These are phyloP conservation scores for Penicillium sp. DNA, from an alignment of 2,329 filamentous ascomycete species.

Conservation along the genomic window DNA sequence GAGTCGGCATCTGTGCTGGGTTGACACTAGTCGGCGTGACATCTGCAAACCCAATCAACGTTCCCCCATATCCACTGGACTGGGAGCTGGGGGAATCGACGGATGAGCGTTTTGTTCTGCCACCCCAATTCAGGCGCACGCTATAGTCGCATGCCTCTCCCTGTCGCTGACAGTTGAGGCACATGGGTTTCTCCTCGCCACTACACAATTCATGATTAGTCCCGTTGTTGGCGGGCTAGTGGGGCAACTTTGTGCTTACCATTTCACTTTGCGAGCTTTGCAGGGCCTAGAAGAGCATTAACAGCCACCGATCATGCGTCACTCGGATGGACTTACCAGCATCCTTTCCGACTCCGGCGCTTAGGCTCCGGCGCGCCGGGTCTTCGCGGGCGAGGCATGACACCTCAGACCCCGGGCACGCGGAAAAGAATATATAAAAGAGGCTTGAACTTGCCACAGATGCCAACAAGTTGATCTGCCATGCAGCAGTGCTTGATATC, in stretches of 20 bases:
- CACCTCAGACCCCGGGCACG: slow-evolving; percentile 16
- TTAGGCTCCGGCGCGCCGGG: slow-evolving; percentile 64
- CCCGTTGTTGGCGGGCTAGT: background rate
- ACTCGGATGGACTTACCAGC: slow-evolving; percentile 53
- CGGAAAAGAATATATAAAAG: slow-evolving; percentile 13
- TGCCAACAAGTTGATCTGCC: background rate
- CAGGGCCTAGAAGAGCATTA: slow-evolving; percentile 59
- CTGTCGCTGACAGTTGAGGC: slow-evolving; percentile 69
- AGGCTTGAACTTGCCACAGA: slow-evolving; percentile 19
- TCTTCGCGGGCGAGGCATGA: slow-evolving; percentile 65
- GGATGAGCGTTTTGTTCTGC: slow-evolving; percentile 60
- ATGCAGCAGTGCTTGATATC: background rate
- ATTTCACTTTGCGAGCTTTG: slow-evolving; percentile 77
- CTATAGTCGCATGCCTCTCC: slow-evolving; percentile 77
- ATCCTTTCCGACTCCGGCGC: slow-evolving; percentile 65
- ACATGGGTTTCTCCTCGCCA: slow-evolving; percentile 72
- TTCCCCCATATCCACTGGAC: slow-evolving; percentile 25
- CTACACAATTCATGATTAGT: slow-evolving; percentile 31
- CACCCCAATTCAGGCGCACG: slow-evolving; percentile 78
- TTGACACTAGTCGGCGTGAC: slow-evolving; percentile 11
- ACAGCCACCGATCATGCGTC: background rate
- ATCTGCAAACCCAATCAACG: slow-evolving; percentile 17
- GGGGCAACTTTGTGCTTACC: slow-evolving; percentile 41
- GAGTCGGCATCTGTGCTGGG: slow-evolving; percentile 8
- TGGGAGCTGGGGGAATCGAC: slow-evolving; percentile 35